Conservation (phyloP, 225 moss, liverwort and hornwort genomes). For the Physcomitrium patens region DNA sequence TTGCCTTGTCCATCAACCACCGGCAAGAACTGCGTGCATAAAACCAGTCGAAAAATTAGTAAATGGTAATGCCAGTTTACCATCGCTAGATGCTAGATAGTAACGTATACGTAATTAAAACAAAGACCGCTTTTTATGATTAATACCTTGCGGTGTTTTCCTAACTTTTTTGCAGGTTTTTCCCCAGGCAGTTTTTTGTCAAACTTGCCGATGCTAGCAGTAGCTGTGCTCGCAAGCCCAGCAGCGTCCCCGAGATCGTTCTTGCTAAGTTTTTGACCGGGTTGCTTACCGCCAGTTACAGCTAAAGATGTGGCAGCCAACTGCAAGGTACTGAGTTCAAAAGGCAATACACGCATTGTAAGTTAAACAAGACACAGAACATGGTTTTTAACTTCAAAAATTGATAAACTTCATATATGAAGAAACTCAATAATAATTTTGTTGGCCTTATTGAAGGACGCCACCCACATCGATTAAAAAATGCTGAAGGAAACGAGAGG, state of each 20-base stretch:
- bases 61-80: too few species aligned
- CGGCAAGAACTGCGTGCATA: slow-evolving; percentile 78
- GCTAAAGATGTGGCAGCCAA: slow-evolving; percentile 91
- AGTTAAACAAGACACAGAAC: too few species aligned
- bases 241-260: slow-evolving; percentile 89
- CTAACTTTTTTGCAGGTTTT: slow-evolving; percentile 74
- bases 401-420: neutral
- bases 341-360: neutral
- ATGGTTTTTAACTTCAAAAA: neutral
- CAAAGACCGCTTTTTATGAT: too few species aligned
- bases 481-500: neutral
- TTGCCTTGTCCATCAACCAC: slow-evolving; percentile 86
- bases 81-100: too few species aligned
- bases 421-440: neutral
- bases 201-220: slow-evolving; percentile 99
- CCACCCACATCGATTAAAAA: neutral
- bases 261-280: slow-evolving; percentile 68
- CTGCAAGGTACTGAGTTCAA: slow-evolving; percentile 81
- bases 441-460: neutral
- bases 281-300: slow-evolving; percentile 85
- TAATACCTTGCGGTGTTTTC: slow-evolving; percentile 44
- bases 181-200: slow-evolving; percentile 89
- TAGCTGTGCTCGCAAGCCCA: slow-evolving; percentile 89
- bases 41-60: slow-evolving; percentile 9
- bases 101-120: too few species aligned